These are phyloP conservation scores for Letharia columbiana DNA, from an alignment of 495 filamentous ascomycete species.

Conservation along the genomic window DNA sequence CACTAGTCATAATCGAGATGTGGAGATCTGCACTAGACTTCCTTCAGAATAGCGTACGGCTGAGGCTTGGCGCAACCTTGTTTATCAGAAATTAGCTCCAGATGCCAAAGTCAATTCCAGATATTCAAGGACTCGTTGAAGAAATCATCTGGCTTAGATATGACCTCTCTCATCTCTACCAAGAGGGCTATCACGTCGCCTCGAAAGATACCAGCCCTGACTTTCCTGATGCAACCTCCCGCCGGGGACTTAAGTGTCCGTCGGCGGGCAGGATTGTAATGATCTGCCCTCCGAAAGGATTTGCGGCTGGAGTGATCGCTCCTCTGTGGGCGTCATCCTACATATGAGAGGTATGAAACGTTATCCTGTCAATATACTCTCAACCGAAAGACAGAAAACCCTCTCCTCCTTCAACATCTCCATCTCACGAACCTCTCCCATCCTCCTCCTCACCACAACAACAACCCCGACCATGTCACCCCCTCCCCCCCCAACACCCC, in stretches of 20 bases:
- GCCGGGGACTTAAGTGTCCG: background rate
- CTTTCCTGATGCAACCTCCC: background rate
- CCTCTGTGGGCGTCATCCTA: background rate
- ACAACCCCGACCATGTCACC: background rate
- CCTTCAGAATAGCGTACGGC: background rate
- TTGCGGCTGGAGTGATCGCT: background rate
- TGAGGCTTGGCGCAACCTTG: background rate
- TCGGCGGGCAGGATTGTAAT: background rate
- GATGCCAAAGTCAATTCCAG: background rate
- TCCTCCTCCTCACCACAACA: background rate
- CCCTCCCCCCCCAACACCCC: background rate
- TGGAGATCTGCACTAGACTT: background rate
- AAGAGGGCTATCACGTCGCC: background rate
- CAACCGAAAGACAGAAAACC: background rate
- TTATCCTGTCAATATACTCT: background rate
- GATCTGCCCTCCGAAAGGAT: background rate
- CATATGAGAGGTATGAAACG: background rate
- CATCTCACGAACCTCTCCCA: background rate
- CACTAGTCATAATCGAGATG: too few species aligned
- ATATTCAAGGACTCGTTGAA: background rate
- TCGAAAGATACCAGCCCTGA: background rate
- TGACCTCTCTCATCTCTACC: background rate
- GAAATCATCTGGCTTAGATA: background rate
- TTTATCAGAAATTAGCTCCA: background rate
- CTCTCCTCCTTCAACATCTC: background rate